phyloP scores from a whole-genome alignment of 2,329 filamentous ascomycete species.

The Epichloe gansuensis region DNA sequence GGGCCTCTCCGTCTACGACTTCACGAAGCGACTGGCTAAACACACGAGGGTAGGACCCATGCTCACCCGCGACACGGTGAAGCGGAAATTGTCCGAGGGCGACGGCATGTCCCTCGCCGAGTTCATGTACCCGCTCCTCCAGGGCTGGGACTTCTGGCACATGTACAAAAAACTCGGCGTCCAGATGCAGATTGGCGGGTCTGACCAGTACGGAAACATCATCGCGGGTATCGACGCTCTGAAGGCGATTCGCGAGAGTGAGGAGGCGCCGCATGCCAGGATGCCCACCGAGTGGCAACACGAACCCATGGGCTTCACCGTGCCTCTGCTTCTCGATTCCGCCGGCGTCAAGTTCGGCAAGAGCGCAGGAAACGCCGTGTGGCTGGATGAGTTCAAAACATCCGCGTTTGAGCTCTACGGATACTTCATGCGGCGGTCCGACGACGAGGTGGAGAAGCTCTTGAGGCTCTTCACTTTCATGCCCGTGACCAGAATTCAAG shows the following conservation, averaged over 20 bases:
- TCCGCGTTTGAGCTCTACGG: conserved; percentile 76
- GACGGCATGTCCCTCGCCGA: conserved; percentile 92
- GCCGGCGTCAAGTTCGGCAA: conserved; percentile 90
- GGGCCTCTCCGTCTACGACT: conserved; percentile 56
- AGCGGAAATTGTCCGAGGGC: conserved; percentile 67
- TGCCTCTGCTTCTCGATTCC: conserved; percentile 75
- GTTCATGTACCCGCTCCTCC: conserved; percentile 84
- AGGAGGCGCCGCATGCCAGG: conserved; percentile 30
- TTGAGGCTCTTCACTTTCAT: conserved; percentile 87
- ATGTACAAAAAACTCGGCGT: conserved; percentile 56
- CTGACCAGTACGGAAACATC: conserved; percentile 95
- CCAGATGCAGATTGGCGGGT: conserved; percentile 84
- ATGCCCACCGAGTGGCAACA: conserved; percentile 31
- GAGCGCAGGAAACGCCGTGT: conserved; percentile 83
- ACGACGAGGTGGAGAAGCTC: conserved; percentile 68
- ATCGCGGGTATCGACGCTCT: conserved; percentile 77
- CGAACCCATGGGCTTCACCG: conserved; percentile 73
- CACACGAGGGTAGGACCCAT: conserved; percentile 71
- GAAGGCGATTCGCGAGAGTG: conserved; percentile 53
- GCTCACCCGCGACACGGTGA: conserved; percentile 83
- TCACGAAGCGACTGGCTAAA: conserved; percentile 60
- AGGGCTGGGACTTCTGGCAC: conserved; percentile 94
- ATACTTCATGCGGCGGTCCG: conserved; percentile 74
- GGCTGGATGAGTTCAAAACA: conserved; percentile 76
- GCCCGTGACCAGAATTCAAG: conserved; percentile 52